Conservation (phyloP, 2,329 filamentous ascomycete species). For the Fusarium sp. region DNA sequence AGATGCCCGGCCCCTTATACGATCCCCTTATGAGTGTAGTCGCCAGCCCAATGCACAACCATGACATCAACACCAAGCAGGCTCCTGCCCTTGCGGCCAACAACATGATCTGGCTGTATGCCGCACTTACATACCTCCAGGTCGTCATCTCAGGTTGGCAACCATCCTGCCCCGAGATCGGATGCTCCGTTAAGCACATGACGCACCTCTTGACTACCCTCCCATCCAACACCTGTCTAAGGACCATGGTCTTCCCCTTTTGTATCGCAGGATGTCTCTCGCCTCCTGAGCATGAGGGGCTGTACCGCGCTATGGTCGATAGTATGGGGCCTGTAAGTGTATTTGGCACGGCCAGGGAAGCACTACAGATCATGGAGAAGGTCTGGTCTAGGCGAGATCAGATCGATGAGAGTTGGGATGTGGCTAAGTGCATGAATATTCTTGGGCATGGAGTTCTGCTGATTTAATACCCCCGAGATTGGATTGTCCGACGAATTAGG, state of each 20-base stretch:
- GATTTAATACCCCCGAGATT: constrained; percentile 48
- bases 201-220: constrained; percentile 51
- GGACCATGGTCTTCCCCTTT: constrained; percentile 55
- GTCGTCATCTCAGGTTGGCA: constrained; percentile 64
- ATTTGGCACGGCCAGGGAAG: constrained; percentile 59
- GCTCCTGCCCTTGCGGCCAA: constrained; percentile 43
- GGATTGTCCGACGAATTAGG: neutral
- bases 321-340: constrained; percentile 56
- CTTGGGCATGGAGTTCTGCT: constrained; percentile 55
- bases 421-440: constrained; percentile 56
- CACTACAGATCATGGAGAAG: constrained; percentile 58
- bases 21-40: constrained; percentile 33
- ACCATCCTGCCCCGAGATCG: constrained; percentile 57
- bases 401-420: constrained; percentile 58
- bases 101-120: constrained; percentile 61
- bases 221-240: constrained; percentile 48
- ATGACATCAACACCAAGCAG: constrained; percentile 37
- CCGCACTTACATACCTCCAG: constrained; percentile 59
- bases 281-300: constrained; percentile 53
- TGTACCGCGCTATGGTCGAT: constrained; percentile 55
- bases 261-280: constrained; percentile 57
- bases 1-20: neutral
- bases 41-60: constrained; percentile 37
- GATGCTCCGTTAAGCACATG: constrained; percentile 48
- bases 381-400: constrained; percentile 56